A percentile compares a stretch with the other conserved stretches of the same genome.
phyloP scores from a whole-genome alignment of 2,329 filamentous ascomycete genomes.

The Karstenula rhodostoma region DNA sequence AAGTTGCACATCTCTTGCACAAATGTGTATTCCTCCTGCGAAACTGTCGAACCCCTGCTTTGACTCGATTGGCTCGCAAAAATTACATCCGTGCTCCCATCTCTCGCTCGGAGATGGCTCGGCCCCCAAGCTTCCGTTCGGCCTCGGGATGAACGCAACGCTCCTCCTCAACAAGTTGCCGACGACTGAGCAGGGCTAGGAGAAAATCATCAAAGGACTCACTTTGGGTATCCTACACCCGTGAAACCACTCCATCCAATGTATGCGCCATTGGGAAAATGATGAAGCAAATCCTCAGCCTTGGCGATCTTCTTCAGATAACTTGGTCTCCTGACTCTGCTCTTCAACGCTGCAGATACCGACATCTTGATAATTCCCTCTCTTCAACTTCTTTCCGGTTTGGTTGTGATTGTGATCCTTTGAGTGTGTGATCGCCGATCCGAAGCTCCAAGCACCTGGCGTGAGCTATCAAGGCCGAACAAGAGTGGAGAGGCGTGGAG shows the following conservation, averaged over 20 bases:
- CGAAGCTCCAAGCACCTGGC: neutral
- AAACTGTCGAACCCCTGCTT: neutral
- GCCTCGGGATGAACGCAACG: constrained; percentile 29
- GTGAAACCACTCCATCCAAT: constrained; percentile 93
- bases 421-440: constrained; percentile 5
- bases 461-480: neutral
- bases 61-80: constrained; percentile 4
- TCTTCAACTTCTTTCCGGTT: neutral
- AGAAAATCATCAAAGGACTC: constrained; percentile 45
- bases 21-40: neutral
- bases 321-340: constrained; percentile 76
- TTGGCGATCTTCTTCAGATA: constrained; percentile 82
- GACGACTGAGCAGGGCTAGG: constrained; percentile 3
- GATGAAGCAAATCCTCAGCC: constrained; percentile 78
- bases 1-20: neutral
- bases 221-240: constrained; percentile 89
- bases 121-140: constrained; percentile 37
- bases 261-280: constrained; percentile 86
- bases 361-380: constrained; percentile 47
- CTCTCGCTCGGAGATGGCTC: constrained; percentile 31
- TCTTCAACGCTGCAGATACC: constrained; percentile 77
- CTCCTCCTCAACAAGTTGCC: constrained; percentile 11
- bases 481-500: constrained; percentile 1
- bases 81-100: neutral
- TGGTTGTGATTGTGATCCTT: neutral